Evolutionary conservation across 2,329 filamentous ascomycete species (phyloP).

Genomic region (Coleophoma crateriformis): DNA sequence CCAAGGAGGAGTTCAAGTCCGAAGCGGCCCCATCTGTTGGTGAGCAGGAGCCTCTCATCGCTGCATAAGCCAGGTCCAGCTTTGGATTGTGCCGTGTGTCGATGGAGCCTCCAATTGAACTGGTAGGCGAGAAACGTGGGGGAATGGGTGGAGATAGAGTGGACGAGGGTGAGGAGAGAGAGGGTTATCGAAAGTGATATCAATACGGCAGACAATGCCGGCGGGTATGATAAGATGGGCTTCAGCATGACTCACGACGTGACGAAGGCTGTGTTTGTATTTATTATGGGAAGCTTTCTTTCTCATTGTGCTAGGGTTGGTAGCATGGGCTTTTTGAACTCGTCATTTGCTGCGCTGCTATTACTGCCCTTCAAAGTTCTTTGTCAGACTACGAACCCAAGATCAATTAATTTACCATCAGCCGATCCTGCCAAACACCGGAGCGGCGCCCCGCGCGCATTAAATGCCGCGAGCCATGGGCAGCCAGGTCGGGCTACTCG

Average conservation of each 20-base stretch:
- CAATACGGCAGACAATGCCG: not conserved
- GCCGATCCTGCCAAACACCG: too few species aligned
- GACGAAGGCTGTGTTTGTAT: constrained; percentile 1
- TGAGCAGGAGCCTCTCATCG: constrained; percentile 21
- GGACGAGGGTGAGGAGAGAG: not conserved
- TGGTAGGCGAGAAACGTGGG: not conserved
- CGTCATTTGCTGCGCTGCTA: not conserved
- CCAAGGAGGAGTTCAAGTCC: constrained; percentile 24
- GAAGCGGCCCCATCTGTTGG: constrained; percentile 7
- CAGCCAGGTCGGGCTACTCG: too few species aligned
- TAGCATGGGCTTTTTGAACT: not conserved
- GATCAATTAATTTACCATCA: too few species aligned
- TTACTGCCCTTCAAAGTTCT: not conserved
- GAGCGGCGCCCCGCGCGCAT: too few species aligned
- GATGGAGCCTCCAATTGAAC: not conserved
- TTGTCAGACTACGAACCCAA: not conserved
- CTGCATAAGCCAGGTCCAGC: constrained; percentile 12
- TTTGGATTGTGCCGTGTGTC: too few species aligned
- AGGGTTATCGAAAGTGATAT: not conserved
- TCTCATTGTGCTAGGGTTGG: not conserved
- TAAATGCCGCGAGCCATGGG: too few species aligned
- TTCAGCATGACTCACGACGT: constrained; percentile 1
- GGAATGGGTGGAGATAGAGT: not conserved
- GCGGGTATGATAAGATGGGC: not conserved
- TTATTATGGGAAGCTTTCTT: constrained; percentile 1